phyloP scores from a whole-genome alignment of 2,329 filamentous ascomycete species.

The Tolypocladium tundrense region DNA sequence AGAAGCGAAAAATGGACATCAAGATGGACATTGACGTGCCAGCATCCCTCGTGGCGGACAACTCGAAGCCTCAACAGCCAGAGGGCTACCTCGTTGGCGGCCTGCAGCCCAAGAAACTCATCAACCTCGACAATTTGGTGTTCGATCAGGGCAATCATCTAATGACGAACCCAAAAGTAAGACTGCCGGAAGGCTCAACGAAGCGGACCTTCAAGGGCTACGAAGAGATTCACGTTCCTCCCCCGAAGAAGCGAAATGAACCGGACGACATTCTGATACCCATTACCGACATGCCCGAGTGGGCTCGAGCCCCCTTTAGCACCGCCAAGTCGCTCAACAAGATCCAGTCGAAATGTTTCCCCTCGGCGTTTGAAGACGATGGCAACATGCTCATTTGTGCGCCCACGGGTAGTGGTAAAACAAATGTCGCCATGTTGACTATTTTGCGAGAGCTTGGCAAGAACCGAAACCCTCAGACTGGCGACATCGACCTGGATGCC shows the following conservation, averaged over 20 bases:
- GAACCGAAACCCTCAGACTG: constrained; percentile 76
- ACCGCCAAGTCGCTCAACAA: constrained; percentile 82
- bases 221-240: constrained; percentile 93
- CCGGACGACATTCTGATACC: constrained; percentile 73
- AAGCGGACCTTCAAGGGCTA: constrained; percentile 97
- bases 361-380: constrained; percentile 83
- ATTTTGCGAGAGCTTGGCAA: constrained; percentile 96
- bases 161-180: constrained; percentile 98
- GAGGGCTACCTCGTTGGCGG: constrained; percentile 69
- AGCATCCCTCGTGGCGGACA: constrained; percentile 41
- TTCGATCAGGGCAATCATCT: constrained; percentile 98
- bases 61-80: constrained; percentile 40
- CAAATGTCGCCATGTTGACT: constrained; percentile 94
- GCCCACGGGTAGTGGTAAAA: constrained; percentile 94
- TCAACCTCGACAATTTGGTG: constrained; percentile 91
- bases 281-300: constrained; percentile 81
- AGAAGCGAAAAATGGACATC: constrained; percentile 66
- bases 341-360: constrained; percentile 89
- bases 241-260: constrained; percentile 79
- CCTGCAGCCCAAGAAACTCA: constrained; percentile 73
- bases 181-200: constrained; percentile 85
- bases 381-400: constrained; percentile 98
- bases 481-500: constrained; percentile 88
- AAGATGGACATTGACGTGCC: constrained; percentile 90
- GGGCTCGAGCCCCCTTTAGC: constrained; percentile 80